Base-by-base conservation (phyloP, 2,329 filamentous ascomycete species). In the Penicillium olsonii region DNA sequence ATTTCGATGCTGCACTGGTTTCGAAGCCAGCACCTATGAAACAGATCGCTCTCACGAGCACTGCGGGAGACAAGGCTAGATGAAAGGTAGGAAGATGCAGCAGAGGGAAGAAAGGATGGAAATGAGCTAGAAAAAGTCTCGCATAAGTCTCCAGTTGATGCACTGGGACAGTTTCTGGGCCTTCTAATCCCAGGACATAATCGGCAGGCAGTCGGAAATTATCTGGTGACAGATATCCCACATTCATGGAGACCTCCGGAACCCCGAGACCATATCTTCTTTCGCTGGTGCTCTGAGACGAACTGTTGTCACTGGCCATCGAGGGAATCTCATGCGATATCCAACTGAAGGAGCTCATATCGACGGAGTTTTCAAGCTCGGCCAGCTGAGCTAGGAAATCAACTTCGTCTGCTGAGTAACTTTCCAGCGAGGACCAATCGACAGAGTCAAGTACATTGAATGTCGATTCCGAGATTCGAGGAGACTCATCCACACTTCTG, bases 51-150 rank as follows among this genome's bases (percentile, higher is more conserved):
- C 43, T 15, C 15, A 39, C 22, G n/a, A 45, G 33, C 27, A 45
- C 12, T 12, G 18, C 6, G 5, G 34, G 22, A 7, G 43, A 27
- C n/a, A 22, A 38, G 19, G 24, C 34, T 10, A 45, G 24, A n/a
- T 15, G 39, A 11, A 45, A 45, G 14, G 43, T 45, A 7, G 43
- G 43, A 4, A 45, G n/a, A 45, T 45, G 43, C 10, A 45, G 14
- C 4, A 31, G 17, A 45, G 43, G 43, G 10, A 45, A 19, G 20
- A 39, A 22, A 1, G 43, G 6, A 5, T 45, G 11, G 26, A 45
- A 39, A 11, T 45, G 22, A 22, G 35, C 19, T 29, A 45, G 39
- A 9, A 45, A 38, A 14, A 45, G 43, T 12, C 34, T 31, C 31
- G 43, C 34, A 12, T 9, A 31, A 19, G 11, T 39, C n/a, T 45